phyloP scores from a whole-genome alignment of 441 rosid genomes.

The Euphorbia celastroides region DNA sequence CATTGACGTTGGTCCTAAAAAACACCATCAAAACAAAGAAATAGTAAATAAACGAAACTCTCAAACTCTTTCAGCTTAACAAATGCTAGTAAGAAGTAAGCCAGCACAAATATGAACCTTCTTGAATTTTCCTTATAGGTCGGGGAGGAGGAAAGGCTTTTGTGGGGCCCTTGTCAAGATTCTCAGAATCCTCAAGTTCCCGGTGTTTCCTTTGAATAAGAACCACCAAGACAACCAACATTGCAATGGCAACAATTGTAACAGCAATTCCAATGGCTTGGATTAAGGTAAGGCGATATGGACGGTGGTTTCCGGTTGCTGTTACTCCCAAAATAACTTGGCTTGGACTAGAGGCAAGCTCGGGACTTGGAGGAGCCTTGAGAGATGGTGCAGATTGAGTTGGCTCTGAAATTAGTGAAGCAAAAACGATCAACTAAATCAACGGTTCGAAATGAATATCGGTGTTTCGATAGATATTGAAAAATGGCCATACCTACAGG shows the following conservation, averaged over 20 bases:
- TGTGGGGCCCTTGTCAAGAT: conserved; percentile 38
- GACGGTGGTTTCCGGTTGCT: conserved; percentile 40
- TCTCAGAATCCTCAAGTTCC: conserved; percentile 58
- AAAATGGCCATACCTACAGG: conserved; percentile 44
- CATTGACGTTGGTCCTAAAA: conserved; percentile 63
- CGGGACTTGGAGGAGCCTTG: conserved; percentile 50
- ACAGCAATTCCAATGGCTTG: conserved; percentile 72
- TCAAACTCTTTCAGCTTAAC: not conserved
- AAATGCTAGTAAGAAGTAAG: conserved; percentile 10
- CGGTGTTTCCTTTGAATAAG: conserved; percentile 66
- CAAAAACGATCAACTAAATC: not conserved
- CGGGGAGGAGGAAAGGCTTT: conserved; percentile 49
- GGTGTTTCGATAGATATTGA: not conserved
- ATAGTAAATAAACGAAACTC: too few species aligned
- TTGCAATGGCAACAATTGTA: conserved; percentile 47
- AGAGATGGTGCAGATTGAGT: conserved; percentile 45
- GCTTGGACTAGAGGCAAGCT: conserved; percentile 60
- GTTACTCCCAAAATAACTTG: conserved; percentile 39
- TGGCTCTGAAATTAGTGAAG: conserved; percentile 34
- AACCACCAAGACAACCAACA: conserved; percentile 55
- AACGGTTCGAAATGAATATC: too few species aligned
- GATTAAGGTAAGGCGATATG: conserved; percentile 59
- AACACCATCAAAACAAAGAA: conserved; percentile 3
- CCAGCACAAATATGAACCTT: conserved; percentile 38
- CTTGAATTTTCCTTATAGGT: conserved; percentile 59